Conservation (phyloP, 2,329 filamentous ascomycete species). For the Monilinia fructicola region DNA sequence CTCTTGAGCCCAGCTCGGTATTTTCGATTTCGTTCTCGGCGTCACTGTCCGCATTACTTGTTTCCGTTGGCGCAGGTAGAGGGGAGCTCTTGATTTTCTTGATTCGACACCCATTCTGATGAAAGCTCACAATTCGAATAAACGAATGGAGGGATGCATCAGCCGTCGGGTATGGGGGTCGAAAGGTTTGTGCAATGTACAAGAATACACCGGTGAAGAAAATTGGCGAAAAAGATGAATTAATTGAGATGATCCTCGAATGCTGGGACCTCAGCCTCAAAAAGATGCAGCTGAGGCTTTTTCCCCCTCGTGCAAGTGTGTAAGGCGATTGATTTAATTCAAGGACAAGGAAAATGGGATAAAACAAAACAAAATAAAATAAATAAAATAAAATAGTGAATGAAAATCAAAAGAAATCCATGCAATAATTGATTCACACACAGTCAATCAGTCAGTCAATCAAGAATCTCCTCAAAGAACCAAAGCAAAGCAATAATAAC, state of each 20-base stretch:
- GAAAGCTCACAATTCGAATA: constrained; percentile 18
- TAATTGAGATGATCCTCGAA: constrained; percentile 3
- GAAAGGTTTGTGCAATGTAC: constrained; percentile 13
- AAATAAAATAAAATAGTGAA: background rate
- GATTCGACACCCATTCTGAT: constrained; percentile 40
- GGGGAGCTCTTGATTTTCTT: constrained; percentile 58
- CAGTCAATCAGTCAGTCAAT: too few relatives aligned
- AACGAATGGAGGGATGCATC: constrained; percentile 21
- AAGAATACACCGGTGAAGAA: background rate
- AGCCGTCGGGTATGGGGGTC: constrained; percentile 5
- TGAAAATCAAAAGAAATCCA: background rate
- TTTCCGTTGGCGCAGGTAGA: constrained; percentile 77
- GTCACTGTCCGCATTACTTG: constrained; percentile 48
- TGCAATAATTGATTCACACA: too few relatives aligned
- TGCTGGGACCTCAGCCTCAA: constrained; percentile 13
- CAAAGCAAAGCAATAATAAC: too few relatives aligned
- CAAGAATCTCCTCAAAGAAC: background rate
- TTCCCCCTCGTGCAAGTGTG: background rate
- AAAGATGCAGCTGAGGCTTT: constrained; percentile 16
- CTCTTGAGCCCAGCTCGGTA: constrained; percentile 63
- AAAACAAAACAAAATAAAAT: background rate
- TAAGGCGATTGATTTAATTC: background rate
- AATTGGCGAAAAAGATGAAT: background rate
- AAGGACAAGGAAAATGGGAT: background rate
- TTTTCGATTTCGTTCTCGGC: constrained; percentile 56